These are phyloP conservation scores for Cryptococcus sp. DNA, from an alignment of 1,284 basidiomycete genomes.

Conservation along the genomic window DNA sequence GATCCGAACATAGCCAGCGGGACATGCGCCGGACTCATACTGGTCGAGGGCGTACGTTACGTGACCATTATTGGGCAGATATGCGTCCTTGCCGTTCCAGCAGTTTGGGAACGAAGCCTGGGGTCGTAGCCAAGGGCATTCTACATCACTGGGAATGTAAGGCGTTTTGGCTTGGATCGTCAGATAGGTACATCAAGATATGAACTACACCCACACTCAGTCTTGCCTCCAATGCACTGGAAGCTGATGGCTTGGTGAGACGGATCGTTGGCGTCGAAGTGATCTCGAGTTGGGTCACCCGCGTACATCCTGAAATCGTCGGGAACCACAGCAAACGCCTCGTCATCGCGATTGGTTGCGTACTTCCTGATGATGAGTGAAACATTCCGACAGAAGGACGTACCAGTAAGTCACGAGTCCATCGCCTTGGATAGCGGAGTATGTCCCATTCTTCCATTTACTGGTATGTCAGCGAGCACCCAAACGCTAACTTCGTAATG, in stretches of 20 bases:
- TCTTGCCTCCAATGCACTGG: slow-evolving; percentile 35
- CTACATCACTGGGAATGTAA: slow-evolving; percentile 17
- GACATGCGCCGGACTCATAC: slow-evolving; percentile 18
- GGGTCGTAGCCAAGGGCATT: slow-evolving; percentile 19
- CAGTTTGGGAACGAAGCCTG: slow-evolving; percentile 42
- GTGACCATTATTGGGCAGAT: slow-evolving; percentile 30
- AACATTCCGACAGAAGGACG: neutral
- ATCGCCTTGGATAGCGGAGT: slow-evolving; percentile 16
- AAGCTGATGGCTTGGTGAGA: slow-evolving; percentile 34
- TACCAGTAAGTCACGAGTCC: slow-evolving; percentile 20
- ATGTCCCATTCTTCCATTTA: slow-evolving; percentile 23
- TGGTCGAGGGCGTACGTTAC: slow-evolving; percentile 36
- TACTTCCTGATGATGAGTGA: slow-evolving; percentile 3
- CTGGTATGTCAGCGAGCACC: neutral
- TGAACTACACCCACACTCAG: slow-evolving; percentile 17
- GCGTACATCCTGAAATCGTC: slow-evolving; percentile 42
- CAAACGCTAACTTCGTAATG: neutral
- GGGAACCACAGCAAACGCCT: slow-evolving; percentile 29
- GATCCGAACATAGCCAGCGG: slow-evolving; percentile 14
- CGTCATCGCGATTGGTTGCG: slow-evolving; percentile 13
- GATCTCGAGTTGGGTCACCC: slow-evolving; percentile 29
- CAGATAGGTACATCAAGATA: slow-evolving; percentile 4
- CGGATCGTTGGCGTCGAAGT: slow-evolving; percentile 10
- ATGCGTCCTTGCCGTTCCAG: slow-evolving; percentile 46
- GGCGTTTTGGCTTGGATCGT: slow-evolving; percentile 12